Evolutionary conservation across 2,329 filamentous ascomycete species (phyloP).

Genomic region (Trichoderma arundinaceum): DNA sequence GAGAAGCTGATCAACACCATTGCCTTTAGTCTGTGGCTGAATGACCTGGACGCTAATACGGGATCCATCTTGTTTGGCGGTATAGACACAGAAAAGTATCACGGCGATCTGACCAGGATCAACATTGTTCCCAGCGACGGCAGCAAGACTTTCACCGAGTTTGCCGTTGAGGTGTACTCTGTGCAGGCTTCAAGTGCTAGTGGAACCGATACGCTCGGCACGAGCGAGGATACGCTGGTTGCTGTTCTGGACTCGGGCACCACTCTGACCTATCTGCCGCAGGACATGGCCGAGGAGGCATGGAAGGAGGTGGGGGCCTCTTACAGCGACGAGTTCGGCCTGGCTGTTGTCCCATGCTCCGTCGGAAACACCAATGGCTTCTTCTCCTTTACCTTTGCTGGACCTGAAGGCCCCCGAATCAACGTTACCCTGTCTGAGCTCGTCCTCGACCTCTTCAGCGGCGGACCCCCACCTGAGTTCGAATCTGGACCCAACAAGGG

Average conservation of each 20-base stretch:
- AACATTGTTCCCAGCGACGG: constrained; percentile 57
- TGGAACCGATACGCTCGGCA: constrained; percentile 55
- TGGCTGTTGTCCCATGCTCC: constrained; percentile 58
- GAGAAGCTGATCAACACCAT: constrained; percentile 68
- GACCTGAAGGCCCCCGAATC: constrained; percentile 54
- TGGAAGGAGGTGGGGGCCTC: constrained; percentile 62
- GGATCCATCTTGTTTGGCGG: constrained; percentile 80
- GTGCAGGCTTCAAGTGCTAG: constrained; percentile 54
- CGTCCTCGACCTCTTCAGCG: constrained; percentile 53
- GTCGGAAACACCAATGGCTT: constrained; percentile 52
- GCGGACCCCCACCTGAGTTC: constrained; percentile 45
- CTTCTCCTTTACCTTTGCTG: constrained; percentile 62
- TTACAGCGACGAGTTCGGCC: constrained; percentile 46
- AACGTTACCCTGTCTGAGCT: constrained; percentile 62
- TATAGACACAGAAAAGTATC: constrained; percentile 77
- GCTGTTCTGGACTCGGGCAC: constrained; percentile 77
- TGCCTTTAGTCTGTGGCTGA: constrained; percentile 74
- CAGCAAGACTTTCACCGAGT: constrained; percentile 51
- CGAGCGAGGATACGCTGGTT: constrained; percentile 53
- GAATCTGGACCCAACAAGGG: constrained; percentile 51
- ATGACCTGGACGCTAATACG: constrained; percentile 63
- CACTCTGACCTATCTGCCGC: constrained; percentile 73
- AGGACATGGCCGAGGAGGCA: constrained; percentile 59
- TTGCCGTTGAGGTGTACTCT: constrained; percentile 56
- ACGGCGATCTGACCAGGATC: constrained; percentile 65